Conservation (phyloP, 805 yeast genomes). For the Ogataea wickerhamii region DNA sequence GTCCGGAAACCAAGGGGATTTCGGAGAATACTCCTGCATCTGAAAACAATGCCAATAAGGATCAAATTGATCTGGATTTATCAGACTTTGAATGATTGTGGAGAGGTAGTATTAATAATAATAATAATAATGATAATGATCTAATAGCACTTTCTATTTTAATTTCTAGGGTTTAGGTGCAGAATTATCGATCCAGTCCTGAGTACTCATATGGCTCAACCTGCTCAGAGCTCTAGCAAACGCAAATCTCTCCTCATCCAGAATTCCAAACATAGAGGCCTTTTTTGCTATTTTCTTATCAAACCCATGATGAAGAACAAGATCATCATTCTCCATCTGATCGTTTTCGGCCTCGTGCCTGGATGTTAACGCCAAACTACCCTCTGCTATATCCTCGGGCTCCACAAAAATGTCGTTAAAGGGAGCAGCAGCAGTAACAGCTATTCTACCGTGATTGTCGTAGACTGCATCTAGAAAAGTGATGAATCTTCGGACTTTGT, state of each 20-base stretch:
- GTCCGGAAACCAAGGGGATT: conserved; percentile 32
- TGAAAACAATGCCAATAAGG: conserved; percentile 42
- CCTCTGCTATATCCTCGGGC: conserved; percentile 56
- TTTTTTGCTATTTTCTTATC: conserved; percentile 66
- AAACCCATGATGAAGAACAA: conserved; percentile 75
- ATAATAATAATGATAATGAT: too few relatives aligned
- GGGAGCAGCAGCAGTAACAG: conserved; percentile 85
- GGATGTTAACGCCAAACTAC: conserved; percentile 39
- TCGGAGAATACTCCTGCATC: conserved; percentile 14
- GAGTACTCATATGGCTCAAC: conserved; percentile 88
- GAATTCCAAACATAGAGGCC: conserved; percentile 67
- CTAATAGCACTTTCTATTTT: too few relatives aligned
- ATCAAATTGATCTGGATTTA: conserved; percentile 57
- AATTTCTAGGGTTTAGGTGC: conserved; percentile 10
- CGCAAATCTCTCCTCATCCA: conserved; percentile 95
- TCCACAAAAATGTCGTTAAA: conserved; percentile 85
- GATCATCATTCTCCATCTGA: conserved; percentile 48
- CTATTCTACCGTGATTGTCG: conserved; percentile 82
- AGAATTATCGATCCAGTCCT: conserved; percentile 73
- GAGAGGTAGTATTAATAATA: conserved; percentile 1
- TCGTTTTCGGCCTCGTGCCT: conserved; percentile 26
- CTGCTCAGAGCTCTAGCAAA: conserved; percentile 93
- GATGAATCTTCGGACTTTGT: conserved; percentile 84
- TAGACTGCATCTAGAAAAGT: conserved; percentile 95
- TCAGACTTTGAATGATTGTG: conserved; percentile 20